These are phyloP conservation scores for Pyricularia sp. DNA, from an alignment of 2,329 filamentous ascomycete genomes.

Conservation along the genomic window DNA sequence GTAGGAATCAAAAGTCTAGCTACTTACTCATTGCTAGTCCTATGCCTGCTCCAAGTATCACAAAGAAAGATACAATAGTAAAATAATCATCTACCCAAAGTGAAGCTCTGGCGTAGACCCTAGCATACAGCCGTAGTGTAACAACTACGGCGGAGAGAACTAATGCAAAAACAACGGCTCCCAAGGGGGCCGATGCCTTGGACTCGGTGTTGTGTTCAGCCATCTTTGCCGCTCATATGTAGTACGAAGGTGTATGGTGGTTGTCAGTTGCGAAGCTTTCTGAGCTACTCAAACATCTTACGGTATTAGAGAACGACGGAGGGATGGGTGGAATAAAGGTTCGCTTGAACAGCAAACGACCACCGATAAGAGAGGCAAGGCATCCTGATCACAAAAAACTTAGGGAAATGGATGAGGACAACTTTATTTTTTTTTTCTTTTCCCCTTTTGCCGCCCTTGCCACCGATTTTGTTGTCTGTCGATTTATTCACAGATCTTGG, in stretches of 20 bases:
- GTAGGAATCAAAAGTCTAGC: too few species aligned
- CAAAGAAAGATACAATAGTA: not conserved
- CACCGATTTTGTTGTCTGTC: not conserved
- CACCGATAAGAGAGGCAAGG: not conserved
- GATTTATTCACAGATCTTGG: not conserved
- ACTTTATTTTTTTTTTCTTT: not conserved
- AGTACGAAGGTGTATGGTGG: not conserved
- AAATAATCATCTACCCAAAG: conserved; percentile 1
- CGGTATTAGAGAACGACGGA: not conserved
- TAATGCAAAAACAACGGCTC: not conserved
- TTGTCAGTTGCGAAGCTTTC: not conserved
- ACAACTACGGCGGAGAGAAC: not conserved
- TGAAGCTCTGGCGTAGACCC: not conserved
- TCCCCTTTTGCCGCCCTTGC: not conserved
- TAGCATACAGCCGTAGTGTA: not conserved
- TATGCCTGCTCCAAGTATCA: not conserved
- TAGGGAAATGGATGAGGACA: not conserved
- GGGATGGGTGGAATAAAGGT: not conserved
- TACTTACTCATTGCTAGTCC: not conserved
- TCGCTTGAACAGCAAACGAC: not conserved
- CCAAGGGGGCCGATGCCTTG: not conserved
- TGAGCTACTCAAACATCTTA: not conserved
- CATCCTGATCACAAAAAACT: not conserved
- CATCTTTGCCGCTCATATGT: not conserved
- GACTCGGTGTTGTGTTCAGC: not conserved